These are phyloP conservation scores for Collariella sp. DNA, from an alignment of 495 filamentous ascomycete species.

Conservation along the genomic window DNA sequence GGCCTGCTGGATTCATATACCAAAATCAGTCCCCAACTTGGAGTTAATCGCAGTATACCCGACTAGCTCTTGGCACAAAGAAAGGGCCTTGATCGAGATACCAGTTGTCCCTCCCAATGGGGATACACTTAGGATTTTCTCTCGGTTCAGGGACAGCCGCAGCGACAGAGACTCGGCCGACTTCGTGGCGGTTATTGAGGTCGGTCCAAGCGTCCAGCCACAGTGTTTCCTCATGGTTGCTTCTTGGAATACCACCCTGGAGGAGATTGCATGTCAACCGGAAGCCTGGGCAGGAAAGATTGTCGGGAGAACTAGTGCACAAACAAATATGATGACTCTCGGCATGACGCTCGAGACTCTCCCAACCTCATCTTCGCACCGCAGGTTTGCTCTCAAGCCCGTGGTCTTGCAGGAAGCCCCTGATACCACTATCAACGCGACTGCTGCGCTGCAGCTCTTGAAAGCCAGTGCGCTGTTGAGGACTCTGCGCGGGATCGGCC, in stretches of 20 bases:
- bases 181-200: not conserved
- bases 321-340: not conserved
- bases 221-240: not conserved
- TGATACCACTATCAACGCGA: not conserved
- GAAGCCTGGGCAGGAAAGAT: not conserved
- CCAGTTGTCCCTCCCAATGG: not conserved
- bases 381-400: not conserved
- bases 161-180: not conserved
- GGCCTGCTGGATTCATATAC: slow-evolving; percentile 1
- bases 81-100: slow-evolving; percentile 4
- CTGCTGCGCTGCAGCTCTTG: not conserved
- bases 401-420: not conserved
- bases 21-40: not conserved
- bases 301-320: not conserved
- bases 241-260: not conserved
- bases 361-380: not conserved
- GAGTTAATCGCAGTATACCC: not conserved
- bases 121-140: not conserved
- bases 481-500: not conserved
- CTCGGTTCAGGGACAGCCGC: not conserved
- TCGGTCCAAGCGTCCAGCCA: not conserved
- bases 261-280: not conserved
- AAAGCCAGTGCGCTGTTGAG: not conserved
- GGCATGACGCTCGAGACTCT: not conserved
- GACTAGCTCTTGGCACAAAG: not conserved